phyloP scores from a whole-genome alignment of 1,284 basidiomycete genomes.

The Irpex sp. region DNA sequence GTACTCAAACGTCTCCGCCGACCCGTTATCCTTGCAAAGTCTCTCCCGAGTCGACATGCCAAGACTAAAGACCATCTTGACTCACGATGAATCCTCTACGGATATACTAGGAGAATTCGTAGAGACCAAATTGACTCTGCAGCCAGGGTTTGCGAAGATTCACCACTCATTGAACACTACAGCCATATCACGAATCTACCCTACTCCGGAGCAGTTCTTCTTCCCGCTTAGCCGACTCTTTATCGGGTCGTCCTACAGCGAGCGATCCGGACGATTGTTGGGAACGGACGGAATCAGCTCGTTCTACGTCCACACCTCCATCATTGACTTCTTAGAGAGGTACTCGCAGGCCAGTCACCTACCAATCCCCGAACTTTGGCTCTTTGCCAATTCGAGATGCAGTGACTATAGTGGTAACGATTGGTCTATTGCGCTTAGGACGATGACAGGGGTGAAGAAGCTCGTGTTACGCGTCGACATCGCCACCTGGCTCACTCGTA shows the following conservation, averaged over 20 bases:
- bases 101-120: no score
- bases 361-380: neutral
- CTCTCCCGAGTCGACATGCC: no score
- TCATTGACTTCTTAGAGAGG: neutral
- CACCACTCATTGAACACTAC: neutral
- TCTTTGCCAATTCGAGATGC: neutral
- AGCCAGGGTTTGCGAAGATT: neutral
- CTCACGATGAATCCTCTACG: no score
- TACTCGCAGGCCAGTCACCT: neutral
- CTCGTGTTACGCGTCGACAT: neutral
- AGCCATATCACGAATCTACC: neutral
- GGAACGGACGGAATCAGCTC: neutral
- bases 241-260: neutral
- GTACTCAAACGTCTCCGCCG: no score
- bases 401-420: neutral
- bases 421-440: neutral
- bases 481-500: neutral
- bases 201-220: neutral
- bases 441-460: neutral
- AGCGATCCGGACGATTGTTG: neutral
- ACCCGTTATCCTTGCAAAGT: no score
- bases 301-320: neutral
- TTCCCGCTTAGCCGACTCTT: neutral
- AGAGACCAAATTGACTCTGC: neutral
- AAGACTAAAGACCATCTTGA: no score